Conservation (phyloP, 768 basidiomycete species). For the Neoboletus subvelutipes region DNA sequence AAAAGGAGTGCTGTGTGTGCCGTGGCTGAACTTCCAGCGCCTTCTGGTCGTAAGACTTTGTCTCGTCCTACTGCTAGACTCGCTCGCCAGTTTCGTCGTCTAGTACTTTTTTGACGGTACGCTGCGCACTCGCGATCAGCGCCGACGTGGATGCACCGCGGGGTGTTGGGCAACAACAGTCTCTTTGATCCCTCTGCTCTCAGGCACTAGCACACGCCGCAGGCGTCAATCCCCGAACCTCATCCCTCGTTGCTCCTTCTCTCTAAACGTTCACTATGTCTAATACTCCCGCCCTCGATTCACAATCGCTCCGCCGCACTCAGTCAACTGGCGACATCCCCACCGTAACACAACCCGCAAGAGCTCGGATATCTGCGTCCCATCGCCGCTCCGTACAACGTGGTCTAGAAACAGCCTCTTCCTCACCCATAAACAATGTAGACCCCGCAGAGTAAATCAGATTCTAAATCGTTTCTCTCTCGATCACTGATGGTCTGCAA, state of each 20-base stretch:
- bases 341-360: constrained; percentile 20
- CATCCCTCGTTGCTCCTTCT: constrained; percentile 9
- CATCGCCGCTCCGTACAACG: constrained; percentile 29
- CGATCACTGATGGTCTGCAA: constrained; percentile 23
- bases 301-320: constrained; percentile 35
- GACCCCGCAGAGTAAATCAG: constrained; percentile 19
- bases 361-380: constrained; percentile 31
- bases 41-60: constrained; percentile 13
- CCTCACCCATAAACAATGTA: constrained; percentile 19
- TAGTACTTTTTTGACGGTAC: constrained; percentile 5
- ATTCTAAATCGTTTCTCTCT: constrained; percentile 5
- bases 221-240: constrained; percentile 29
- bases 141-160: constrained; percentile 18
- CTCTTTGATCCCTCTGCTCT: constrained; percentile 13
- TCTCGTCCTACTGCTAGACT: constrained; percentile 4
- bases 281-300: constrained; percentile 26
- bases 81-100: background rate
- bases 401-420: constrained; percentile 19
- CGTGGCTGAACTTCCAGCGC: background rate
- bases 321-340: constrained; percentile 37
- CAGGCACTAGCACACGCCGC: constrained; percentile 25
- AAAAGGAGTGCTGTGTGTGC: constrained; percentile 9
- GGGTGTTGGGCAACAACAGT: constrained; percentile 15
- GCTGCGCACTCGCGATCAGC: constrained; percentile 17
- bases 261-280: constrained; percentile 30